Percentiles rank a stretch among this genome's conserved stretches.
Conservation (phyloP, 1,284 basidiomycete genomes). For the Fomitopsis pinicola region DNA sequence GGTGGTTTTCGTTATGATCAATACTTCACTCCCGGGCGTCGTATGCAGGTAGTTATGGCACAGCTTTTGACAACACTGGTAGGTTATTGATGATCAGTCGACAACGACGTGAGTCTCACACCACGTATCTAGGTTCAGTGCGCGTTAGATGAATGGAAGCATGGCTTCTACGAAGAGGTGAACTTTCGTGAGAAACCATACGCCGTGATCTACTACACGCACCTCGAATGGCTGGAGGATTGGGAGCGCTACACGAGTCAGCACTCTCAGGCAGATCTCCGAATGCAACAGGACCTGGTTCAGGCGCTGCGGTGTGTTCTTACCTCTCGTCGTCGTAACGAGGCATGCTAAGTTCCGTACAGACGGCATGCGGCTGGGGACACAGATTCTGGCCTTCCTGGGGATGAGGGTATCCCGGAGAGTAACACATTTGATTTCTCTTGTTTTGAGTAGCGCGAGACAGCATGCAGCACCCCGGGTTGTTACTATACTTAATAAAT, state of each 20-base stretch:
- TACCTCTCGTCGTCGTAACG: too few species aligned
- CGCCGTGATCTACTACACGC: not conserved
- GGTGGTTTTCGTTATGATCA: not conserved
- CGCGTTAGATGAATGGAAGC: not conserved
- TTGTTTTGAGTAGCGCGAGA: too few species aligned
- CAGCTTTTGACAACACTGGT: not conserved
- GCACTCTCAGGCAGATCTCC: not conserved
- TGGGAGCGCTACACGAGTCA: not conserved
- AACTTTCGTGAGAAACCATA: not conserved
- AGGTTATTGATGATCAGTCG: too few species aligned
- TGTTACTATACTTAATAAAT: too few species aligned
- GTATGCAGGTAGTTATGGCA: not conserved
- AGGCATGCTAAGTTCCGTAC: too few species aligned
- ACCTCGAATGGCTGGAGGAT: not conserved
- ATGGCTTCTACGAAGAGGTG: not conserved
- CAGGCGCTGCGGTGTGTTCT: too few species aligned
- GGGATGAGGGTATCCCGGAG: too few species aligned
- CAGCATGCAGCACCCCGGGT: too few species aligned
- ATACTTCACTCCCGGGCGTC: not conserved
- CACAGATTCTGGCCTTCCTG: too few species aligned
- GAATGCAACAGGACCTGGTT: not conserved
- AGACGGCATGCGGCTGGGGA: too few species aligned
- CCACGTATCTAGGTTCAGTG: not conserved
- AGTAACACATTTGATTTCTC: too few species aligned
- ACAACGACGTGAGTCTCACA: not conserved